Conservation (phyloP, 2,329 filamentous ascomycete species). For the Immersiporthe knoxdaviesiana region DNA sequence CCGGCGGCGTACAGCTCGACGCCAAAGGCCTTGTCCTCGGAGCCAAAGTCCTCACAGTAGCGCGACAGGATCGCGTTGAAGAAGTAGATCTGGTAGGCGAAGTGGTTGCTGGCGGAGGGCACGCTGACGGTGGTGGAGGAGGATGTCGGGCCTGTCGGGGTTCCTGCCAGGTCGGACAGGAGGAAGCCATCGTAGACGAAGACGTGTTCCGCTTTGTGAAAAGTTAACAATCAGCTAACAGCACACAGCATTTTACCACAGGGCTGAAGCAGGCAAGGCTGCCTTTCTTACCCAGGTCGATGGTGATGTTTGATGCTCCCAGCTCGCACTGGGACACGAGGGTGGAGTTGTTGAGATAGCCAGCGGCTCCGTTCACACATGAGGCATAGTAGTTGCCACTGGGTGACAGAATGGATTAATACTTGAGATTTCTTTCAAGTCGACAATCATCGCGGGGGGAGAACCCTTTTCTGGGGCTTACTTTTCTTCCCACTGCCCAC, state of each 20-base stretch:
- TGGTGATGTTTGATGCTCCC: background rate
- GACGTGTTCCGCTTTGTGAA: background rate
- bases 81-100: constrained; percentile 9
- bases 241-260: background rate
- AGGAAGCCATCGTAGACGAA: constrained; percentile 10
- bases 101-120: background rate
- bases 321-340: constrained; percentile 10
- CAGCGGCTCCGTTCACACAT: constrained; percentile 1
- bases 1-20: constrained; percentile 2
- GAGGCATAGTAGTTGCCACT: constrained; percentile 11
- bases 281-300: constrained; percentile 9
- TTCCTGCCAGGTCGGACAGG: constrained; percentile 7
- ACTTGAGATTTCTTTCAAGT: too few relatives aligned
- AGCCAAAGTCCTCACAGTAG: constrained; percentile 1
- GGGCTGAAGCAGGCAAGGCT: too few relatives aligned
- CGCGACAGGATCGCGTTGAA: background rate
- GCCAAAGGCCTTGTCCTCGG: constrained; percentile 8
- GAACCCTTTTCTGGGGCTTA: background rate
- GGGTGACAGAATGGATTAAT: background rate
- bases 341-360: constrained; percentile 4
- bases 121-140: background rate
- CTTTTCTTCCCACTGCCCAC: background rate
- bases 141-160: background rate
- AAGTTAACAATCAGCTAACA: background rate
- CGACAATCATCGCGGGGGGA: too few relatives aligned